Evolutionary conservation across 1,284 basidiomycete genomes (phyloP), one percentile per base, ranked within the genome.

Genomic region (Ceratobasidium theobromae): DNA sequence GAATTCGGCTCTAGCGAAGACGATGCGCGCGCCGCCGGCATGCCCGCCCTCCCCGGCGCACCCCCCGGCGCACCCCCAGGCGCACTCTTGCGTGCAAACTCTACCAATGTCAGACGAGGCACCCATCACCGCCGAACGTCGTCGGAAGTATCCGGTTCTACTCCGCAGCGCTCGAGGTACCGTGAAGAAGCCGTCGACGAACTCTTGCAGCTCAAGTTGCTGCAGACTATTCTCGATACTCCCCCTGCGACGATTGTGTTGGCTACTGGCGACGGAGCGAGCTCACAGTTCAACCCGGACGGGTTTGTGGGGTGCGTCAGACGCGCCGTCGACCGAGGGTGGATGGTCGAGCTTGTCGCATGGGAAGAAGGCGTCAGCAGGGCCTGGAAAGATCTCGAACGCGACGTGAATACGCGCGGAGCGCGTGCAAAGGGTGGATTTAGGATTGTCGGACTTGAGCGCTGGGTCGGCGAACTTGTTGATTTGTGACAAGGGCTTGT

Each of bases 101-200:
- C n/a, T n/a, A n/a, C n/a, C n/a, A n/a, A n/a, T n/a, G n/a, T n/a
- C n/a, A n/a, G n/a, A n/a, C n/a, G n/a, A n/a, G n/a, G n/a, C n/a
- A n/a, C n/a, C n/a, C n/a, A n/a, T n/a, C n/a, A 53, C 52, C 66
- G 68, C 45, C 25, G 67, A 35, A 40, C 55, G 18, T 32, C 65
- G 18, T 48, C 65, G 5, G 35, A 40, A 18, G 28, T 55, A 52
- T 51, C 52, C 54, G n/a, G n/a, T n/a, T n/a, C n/a, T n/a, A n/a
- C n/a, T n/a, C n/a, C n/a, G n/a, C n/a, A n/a, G n/a, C 79, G 82
- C 11, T 72, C 80, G 48, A 79, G 84, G 11, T 87, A 86, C 74
- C 84, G 88, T 68, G 89, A 91, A 72, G 91, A 95, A 76, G 91
- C 89, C 12, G 92, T 94, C 2, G 92, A 93, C 73, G 93, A 95